phyloP scores from a whole-genome alignment of 2,329 filamentous ascomycete genomes.

The Diplodia corticola region DNA sequence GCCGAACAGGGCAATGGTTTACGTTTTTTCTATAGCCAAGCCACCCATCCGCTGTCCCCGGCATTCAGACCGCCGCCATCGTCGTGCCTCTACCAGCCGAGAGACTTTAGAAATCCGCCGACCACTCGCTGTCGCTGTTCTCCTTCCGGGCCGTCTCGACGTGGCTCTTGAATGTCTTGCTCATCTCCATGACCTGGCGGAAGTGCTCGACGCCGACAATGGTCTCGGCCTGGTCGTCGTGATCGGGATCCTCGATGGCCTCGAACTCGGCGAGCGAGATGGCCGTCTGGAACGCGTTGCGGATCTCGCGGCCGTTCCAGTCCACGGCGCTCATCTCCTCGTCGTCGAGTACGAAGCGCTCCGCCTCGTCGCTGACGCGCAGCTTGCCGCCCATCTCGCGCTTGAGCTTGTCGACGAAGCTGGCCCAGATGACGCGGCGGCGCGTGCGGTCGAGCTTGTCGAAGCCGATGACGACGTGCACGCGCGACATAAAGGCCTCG shows the following conservation, averaged over 20 bases:
- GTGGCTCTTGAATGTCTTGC: slow-evolving; percentile 6
- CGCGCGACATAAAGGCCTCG: slow-evolving; percentile 23
- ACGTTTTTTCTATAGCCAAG: too few relatives aligned
- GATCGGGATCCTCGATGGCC: not conserved
- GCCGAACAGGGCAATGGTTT: too few relatives aligned
- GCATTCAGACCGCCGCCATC: too few relatives aligned
- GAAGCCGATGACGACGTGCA: slow-evolving; percentile 22
- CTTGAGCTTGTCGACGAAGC: slow-evolving; percentile 16
- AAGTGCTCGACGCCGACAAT: slow-evolving; percentile 12
- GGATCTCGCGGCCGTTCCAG: slow-evolving; percentile 29
- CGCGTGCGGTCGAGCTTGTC: slow-evolving; percentile 24
- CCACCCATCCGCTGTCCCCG: too few relatives aligned
- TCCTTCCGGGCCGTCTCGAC: slow-evolving; percentile 13
- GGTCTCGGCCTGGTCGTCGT: not conserved
- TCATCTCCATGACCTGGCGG: slow-evolving; percentile 16
- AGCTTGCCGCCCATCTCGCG: slow-evolving; percentile 5
- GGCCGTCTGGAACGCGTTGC: slow-evolving; percentile 30
- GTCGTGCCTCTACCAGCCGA: too few relatives aligned
- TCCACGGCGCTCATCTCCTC: slow-evolving; percentile 3
- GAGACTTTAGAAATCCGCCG: not conserved
- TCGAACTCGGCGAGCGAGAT: slow-evolving; percentile 28
- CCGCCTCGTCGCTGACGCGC: not conserved
- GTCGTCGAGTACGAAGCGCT: not conserved
- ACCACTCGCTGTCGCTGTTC: slow-evolving; percentile 12
- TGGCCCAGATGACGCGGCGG: slow-evolving; percentile 5